phyloP scores from a whole-genome alignment of 2,329 filamentous ascomycete species.

The Cladosporium sp. region DNA sequence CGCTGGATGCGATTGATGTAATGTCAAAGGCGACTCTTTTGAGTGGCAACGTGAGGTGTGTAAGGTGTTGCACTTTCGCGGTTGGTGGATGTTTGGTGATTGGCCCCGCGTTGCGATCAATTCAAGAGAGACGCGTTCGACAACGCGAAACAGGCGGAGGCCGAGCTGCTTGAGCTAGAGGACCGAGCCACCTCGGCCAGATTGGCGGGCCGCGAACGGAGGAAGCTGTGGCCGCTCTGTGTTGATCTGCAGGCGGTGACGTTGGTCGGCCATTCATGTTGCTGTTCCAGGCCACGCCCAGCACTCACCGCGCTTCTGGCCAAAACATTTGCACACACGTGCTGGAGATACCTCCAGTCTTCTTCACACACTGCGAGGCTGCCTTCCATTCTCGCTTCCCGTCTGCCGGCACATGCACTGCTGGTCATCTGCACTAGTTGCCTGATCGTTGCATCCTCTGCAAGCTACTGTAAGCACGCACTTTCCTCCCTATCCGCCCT shows the following conservation, averaged over 20 bases:
- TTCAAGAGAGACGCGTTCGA: conserved; percentile 10
- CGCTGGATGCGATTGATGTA: background rate
- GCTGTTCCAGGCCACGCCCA: conserved; percentile 9
- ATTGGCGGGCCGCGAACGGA: background rate
- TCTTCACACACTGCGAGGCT: background rate
- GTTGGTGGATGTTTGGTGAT: background rate
- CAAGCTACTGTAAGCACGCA: conserved; percentile 6
- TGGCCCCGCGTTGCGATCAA: conserved; percentile 19
- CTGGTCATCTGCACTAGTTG: conserved; percentile 9
- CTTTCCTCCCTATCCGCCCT: background rate
- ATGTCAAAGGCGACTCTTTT: background rate
- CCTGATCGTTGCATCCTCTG: background rate
- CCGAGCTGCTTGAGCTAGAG: too few relatives aligned
- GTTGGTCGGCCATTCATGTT: conserved; percentile 2
- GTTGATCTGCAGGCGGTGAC: background rate
- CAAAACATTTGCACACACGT: conserved; percentile 13
- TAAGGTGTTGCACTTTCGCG: background rate
- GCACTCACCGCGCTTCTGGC: background rate
- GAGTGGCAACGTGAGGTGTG: background rate
- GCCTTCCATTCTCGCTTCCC: background rate
- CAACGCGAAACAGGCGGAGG: conserved; percentile 3
- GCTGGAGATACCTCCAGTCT: background rate
- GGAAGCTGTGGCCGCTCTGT: background rate
- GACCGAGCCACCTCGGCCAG: background rate
- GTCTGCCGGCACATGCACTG: background rate